A percentile compares a stretch with the other conserved stretches of the same genome.
Evolutionary conservation across 2,329 filamentous ascomycete genomes (phyloP).

Genomic region (Chaetomium strumarium): DNA sequence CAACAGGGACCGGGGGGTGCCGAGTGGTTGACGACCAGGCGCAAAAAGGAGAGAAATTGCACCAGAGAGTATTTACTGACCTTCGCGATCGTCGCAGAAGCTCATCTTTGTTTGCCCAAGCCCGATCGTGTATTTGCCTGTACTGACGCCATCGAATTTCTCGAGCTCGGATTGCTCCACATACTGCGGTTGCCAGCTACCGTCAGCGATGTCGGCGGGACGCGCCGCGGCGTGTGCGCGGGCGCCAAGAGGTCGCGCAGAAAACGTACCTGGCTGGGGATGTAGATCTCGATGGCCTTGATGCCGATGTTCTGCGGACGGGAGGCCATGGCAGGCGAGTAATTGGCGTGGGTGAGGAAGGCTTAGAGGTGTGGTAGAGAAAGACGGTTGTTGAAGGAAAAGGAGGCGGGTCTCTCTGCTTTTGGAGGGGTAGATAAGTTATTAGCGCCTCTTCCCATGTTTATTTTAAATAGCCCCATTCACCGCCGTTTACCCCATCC

Average conservation of each 20-base stretch:
- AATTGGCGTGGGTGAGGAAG: constrained; percentile 15
- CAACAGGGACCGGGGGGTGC: constrained; percentile 6
- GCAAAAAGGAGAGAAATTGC: constrained; percentile 1
- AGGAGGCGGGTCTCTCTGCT: constrained; percentile 12
- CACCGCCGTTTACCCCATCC: constrained; percentile 13
- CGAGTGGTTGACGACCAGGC: neutral
- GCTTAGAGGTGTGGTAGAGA: constrained; percentile 5
- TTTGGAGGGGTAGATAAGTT: constrained; percentile 19
- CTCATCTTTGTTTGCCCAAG: constrained; percentile 88
- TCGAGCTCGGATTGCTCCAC: constrained; percentile 65
- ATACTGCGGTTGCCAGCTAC: constrained; percentile 48
- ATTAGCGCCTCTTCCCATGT: constrained; percentile 17
- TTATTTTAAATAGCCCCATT: constrained; percentile 13
- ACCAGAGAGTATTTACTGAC: constrained; percentile 40
- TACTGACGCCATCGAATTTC: constrained; percentile 68
- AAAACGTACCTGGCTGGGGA: constrained; percentile 69
- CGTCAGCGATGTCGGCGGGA: constrained; percentile 23
- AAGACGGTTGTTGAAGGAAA: constrained; percentile 6
- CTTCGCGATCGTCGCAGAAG: constrained; percentile 86
- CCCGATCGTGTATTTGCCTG: constrained; percentile 86
- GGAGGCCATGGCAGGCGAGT: constrained; percentile 23
- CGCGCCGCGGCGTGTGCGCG: neutral
- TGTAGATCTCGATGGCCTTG: constrained; percentile 88
- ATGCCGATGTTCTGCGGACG: constrained; percentile 85
- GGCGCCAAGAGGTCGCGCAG: constrained; percentile 3